A percentile compares a stretch with the other conserved stretches of the same genome.
These are phyloP conservation scores for Tuber calosporum DNA, from an alignment of 495 filamentous ascomycete genomes.

Conservation along the genomic window DNA sequence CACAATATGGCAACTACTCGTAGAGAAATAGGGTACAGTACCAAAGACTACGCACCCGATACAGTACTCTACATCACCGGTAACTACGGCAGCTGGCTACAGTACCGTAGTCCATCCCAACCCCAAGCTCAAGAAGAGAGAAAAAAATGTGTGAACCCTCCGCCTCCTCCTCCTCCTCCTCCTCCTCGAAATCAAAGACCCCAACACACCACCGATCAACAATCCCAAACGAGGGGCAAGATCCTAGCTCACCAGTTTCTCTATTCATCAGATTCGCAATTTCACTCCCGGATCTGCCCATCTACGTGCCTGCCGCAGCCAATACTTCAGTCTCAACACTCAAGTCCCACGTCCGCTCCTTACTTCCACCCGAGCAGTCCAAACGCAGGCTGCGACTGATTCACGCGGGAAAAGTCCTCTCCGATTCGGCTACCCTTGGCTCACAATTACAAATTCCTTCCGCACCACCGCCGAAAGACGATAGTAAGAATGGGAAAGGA, in stretches of 20 bases:
- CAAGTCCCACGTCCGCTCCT: conserved; percentile 70
- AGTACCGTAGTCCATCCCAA: background rate
- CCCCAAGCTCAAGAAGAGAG: background rate
- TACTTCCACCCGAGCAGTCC: conserved; percentile 57
- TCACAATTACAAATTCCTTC: conserved; percentile 57
- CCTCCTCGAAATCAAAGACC: background rate
- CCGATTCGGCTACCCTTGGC: conserved; percentile 59
- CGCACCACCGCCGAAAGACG: conserved; percentile 43
- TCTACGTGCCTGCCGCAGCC: conserved; percentile 61
- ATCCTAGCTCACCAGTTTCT: conserved; percentile 50
- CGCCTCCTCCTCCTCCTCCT: conserved; percentile 14
- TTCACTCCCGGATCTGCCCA: conserved; percentile 70
- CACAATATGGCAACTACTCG: too few relatives aligned
- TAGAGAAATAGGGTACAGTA: too few relatives aligned
- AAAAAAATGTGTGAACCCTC: conserved; percentile 27
- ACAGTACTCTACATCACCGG: background rate
- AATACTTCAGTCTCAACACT: conserved; percentile 65
- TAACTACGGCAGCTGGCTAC: background rate
- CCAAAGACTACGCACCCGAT: background rate
- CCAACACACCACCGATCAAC: background rate
- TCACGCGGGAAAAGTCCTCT: conserved; percentile 74
- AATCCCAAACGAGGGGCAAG: conserved; percentile 37
- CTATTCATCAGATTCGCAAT: conserved; percentile 84
- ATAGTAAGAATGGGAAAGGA: conserved; percentile 42
- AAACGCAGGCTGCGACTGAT: conserved; percentile 74